Conservation (phyloP, 306 rosid species). For the Comarum palustre region DNA sequence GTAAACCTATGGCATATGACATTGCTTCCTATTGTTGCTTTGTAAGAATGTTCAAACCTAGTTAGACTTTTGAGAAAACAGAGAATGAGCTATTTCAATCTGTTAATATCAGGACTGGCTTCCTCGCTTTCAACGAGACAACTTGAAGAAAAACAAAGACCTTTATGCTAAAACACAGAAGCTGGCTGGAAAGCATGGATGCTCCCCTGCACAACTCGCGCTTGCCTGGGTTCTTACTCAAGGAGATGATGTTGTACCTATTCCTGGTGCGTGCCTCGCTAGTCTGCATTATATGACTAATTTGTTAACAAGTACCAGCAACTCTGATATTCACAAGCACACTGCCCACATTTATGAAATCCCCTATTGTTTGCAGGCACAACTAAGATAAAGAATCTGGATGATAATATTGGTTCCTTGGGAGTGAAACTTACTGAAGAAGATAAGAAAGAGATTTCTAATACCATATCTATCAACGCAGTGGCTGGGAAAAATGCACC, state of each 20-base stretch:
- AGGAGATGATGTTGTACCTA: neutral
- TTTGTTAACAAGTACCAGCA: too few species aligned
- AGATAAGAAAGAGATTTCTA: neutral
- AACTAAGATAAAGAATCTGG: neutral
- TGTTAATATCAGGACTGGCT: neutral
- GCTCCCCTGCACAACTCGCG: neutral
- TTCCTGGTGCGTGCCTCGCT: neutral
- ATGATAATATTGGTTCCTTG: neutral
- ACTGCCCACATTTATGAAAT: neutral
- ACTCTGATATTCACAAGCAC: too few species aligned
- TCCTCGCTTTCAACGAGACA: neutral
- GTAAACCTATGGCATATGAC: neutral
- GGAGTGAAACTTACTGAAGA: neutral
- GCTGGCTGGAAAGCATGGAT: neutral
- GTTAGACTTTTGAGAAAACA: too few species aligned
- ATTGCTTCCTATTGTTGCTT: too few species aligned
- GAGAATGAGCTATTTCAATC: too few species aligned
- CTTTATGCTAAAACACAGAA: neutral
- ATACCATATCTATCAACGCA: neutral
- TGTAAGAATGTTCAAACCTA: too few species aligned
- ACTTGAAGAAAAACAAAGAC: neutral
- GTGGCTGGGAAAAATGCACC: neutral
- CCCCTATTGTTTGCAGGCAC: neutral
- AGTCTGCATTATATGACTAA: too few species aligned
- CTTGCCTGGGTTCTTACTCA: neutral